Base-by-base conservation (phyloP, 495 filamentous ascomycete genomes). In the Xylaria intraflava region DNA sequence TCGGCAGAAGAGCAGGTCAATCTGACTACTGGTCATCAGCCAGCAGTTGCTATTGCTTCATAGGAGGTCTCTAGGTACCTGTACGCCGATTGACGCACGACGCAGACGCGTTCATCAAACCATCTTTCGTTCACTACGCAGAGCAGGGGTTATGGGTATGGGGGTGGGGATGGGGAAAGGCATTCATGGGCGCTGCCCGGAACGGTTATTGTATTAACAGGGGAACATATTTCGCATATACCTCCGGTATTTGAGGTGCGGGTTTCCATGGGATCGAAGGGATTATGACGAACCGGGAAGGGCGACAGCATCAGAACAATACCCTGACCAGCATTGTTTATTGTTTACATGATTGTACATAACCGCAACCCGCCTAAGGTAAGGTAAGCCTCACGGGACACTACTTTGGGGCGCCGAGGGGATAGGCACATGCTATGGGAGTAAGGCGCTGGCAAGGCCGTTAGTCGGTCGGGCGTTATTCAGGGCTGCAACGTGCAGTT, bases 291-390 rank as follows among this genome's bases (percentile, higher is more conserved):
- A 46, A 36, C 50, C 27, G 53, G 51, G 44, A n/a, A n/a, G 40
- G 48, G 33, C 46, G 58, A 47, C 40, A 56, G 61, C 49, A 60
- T 59, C 48, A 52, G 56, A 52, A 58, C 41, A 46, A 53, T 62
- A 62, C 61, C 61, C 64, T 51, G 58, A 56, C 51, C 53, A 57
- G 62, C 53, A 60, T 61, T 57, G 60, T 61, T 52, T 61, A 55
- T 39, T 59, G 56, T 59, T 59, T 60, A 54, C 61, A 56, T 59
- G 44, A 56, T 48, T 65, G 62, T 65, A 65, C 51, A 46, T 58
- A 62, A 45, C 44, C 38, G 44, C 43, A 49, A 19, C 40, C 31
- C 17, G 30, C 10, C n/a, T 47, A 36, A 1, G 35, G 14, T 5
- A 45, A 1, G 35, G 14, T 5, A 45, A 45, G 42, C 17, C 26